Percentiles rank a stretch among this genome's conserved stretches.
Evolutionary conservation across 2,329 filamentous ascomycete species (phyloP).

Genomic region (Pyrenochaeta sp.): DNA sequence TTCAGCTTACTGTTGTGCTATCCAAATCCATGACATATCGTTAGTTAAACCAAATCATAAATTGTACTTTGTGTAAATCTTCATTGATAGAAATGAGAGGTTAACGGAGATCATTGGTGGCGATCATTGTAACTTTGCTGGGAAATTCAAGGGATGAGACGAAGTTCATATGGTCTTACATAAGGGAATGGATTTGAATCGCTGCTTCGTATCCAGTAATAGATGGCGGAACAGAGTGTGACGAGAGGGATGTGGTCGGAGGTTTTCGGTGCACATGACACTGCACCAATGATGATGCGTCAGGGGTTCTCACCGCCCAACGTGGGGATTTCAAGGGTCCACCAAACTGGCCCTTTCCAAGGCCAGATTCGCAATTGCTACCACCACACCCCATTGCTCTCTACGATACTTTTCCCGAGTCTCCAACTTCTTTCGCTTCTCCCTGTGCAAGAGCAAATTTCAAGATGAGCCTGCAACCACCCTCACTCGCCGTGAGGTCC

Average conservation of each 20-base stretch:
- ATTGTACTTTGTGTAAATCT: not conserved
- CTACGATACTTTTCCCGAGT: constrained; percentile 1
- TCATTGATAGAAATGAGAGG: no score
- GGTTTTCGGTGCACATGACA: constrained; percentile 24
- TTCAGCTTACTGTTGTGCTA: not conserved
- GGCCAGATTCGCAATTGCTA: constrained; percentile 36
- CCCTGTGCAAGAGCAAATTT: not conserved
- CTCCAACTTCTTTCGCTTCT: not conserved
- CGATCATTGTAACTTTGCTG: not conserved
- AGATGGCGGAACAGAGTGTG: constrained; percentile 8
- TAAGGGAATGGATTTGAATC: not conserved
- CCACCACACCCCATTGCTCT: constrained; percentile 16
- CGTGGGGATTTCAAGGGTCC: constrained; percentile 34
- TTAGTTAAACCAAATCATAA: not conserved
- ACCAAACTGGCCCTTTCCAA: constrained; percentile 30
- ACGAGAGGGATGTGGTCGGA: constrained; percentile 21
- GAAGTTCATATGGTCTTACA: not conserved
- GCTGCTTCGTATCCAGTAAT: constrained; percentile 7
- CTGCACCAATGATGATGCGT: constrained; percentile 15
- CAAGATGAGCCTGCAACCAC: constrained; percentile 49
- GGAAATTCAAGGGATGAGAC: not conserved
- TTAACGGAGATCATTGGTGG: not conserved
- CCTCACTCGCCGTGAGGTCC: constrained; percentile 45
- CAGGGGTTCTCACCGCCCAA: constrained; percentile 34
- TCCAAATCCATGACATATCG: not conserved